These are phyloP conservation scores for Syzygium jambos DNA, from an alignment of 345 rosid species.

Conservation along the genomic window DNA sequence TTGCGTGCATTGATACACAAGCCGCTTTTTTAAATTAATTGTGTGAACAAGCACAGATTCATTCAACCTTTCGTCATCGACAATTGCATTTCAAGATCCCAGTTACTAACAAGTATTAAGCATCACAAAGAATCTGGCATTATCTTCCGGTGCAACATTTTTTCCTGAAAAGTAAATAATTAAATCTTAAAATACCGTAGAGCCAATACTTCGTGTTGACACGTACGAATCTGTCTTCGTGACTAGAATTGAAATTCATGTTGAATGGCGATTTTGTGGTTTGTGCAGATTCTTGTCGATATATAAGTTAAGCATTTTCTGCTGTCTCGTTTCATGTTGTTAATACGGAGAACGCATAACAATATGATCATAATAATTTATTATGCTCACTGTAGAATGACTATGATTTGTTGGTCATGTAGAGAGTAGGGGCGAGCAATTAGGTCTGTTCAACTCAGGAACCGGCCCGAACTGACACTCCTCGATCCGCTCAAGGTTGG, in stretches of 20 bases:
- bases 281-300: background rate
- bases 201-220: background rate
- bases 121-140: no score
- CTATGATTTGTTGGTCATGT: background rate
- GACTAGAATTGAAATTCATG: background rate
- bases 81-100: background rate
- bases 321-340: background rate
- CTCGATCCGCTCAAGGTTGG: background rate
- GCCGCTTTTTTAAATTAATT: background rate
- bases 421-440: background rate
- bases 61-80: background rate
- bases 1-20: background rate
- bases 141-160: background rate
- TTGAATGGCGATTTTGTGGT: background rate
- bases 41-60: background rate
- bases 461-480: fast-evolving
- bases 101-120: background rate
- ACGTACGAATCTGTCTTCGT: background rate
- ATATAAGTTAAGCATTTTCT: background rate
- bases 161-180: background rate
- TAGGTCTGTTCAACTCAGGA: background rate
- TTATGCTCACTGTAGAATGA: no score
- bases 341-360: background rate
- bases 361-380: background rate
- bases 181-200: background rate